Evolutionary conservation across 345 rosid genomes (phyloP).

Genomic region (Gossypium anomalum): DNA sequence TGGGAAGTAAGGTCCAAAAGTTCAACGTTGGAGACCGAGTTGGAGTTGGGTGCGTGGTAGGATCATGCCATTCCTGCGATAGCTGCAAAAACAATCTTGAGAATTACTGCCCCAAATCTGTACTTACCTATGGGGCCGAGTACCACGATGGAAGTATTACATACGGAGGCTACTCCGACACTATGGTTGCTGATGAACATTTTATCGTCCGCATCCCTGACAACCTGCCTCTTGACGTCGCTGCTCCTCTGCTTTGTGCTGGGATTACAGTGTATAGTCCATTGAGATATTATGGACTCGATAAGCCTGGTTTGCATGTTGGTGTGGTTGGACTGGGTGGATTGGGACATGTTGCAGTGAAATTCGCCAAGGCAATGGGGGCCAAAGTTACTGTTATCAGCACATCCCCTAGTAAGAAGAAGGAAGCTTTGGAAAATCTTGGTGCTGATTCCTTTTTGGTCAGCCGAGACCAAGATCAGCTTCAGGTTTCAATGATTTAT

Average conservation of each 20-base stretch:
- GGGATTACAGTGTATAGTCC: conserved; percentile 28
- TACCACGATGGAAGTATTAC: conserved; percentile 45
- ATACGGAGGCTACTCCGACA: conserved; percentile 56
- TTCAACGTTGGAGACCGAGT: conserved; percentile 54
- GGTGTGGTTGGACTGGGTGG: conserved; percentile 55
- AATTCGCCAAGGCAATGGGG: conserved; percentile 50
- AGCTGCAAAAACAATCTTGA: conserved; percentile 40
- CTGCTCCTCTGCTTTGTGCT: conserved; percentile 66
- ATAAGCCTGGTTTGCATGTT: conserved; percentile 29
- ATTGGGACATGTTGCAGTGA: conserved; percentile 45
- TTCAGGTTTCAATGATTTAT: conserved; percentile 17
- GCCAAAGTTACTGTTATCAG: conserved; percentile 45
- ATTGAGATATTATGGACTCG: conserved; percentile 42
- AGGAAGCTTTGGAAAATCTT: conserved; percentile 35
- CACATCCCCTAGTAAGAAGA: conserved; percentile 41
- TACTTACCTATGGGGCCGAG: conserved; percentile 27
- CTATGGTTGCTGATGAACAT: conserved; percentile 46
- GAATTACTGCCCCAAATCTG: conserved; percentile 43
- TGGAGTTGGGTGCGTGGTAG: conserved; percentile 49
- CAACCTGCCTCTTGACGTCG: conserved; percentile 41
- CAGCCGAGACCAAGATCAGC: conserved; percentile 30
- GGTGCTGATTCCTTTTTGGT: conserved; percentile 44
- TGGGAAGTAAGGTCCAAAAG: conserved; percentile 45
- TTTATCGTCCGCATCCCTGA: conserved; percentile 50
- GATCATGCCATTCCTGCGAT: conserved; percentile 45